phyloP scores from a whole-genome alignment of 1,284 basidiomycete species.

The Leccinum subfulvum region DNA sequence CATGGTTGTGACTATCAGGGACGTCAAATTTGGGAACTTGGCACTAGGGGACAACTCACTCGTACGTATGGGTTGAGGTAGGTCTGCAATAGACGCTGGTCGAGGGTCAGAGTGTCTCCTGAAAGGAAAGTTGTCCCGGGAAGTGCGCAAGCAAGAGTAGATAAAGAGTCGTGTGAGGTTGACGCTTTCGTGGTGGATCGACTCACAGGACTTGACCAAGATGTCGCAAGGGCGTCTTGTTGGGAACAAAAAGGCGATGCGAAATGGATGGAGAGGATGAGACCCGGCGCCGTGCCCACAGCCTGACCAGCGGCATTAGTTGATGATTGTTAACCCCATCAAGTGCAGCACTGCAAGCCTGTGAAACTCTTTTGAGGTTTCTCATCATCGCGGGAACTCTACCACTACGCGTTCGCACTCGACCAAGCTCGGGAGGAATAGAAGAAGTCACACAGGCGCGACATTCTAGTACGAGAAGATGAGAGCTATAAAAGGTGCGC shows the following conservation, averaged over 20 bases:
- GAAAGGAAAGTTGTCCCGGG: neutral
- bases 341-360: slow-evolving; percentile 1
- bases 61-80: slow-evolving; percentile 1
- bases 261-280: slow-evolving; percentile 1
- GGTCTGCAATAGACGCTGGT: slow-evolving; percentile 8
- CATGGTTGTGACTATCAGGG: slow-evolving; percentile 9
- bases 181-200: slow-evolving; percentile 17
- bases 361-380: slow-evolving; percentile 16
- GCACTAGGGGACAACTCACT: slow-evolving; percentile 10
- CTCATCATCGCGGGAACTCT: slow-evolving; percentile 18
- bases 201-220: slow-evolving; percentile 21
- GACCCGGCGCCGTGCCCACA: slow-evolving; percentile 6
- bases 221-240: slow-evolving; percentile 33
- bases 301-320: neutral
- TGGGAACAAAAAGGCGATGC: slow-evolving; percentile 27
- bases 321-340: neutral
- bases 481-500: slow-evolving; percentile 66
- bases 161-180: neutral
- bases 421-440: neutral
- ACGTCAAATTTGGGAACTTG: slow-evolving; percentile 1
- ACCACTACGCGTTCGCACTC: neutral
- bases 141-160: neutral
- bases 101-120: slow-evolving; percentile 17
- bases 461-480: slow-evolving; percentile 30
- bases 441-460: neutral